These are phyloP conservation scores for Cercospora beticola DNA, from an alignment of 2,329 filamentous ascomycete species.

Conservation along the genomic window DNA sequence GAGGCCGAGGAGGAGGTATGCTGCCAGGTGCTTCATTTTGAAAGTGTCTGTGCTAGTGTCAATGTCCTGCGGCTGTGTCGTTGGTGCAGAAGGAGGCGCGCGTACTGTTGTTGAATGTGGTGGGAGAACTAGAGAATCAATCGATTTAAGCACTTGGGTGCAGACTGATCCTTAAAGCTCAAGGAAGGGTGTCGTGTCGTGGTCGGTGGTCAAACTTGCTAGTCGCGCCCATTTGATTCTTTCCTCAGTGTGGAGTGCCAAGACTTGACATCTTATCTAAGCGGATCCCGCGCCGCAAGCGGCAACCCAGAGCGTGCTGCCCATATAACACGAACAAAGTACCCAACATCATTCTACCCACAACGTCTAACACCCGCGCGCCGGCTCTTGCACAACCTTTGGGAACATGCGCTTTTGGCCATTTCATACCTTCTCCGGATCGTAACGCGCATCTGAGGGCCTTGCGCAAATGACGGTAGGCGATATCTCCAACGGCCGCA, in stretches of 20 bases:
- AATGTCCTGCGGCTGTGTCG: conserved; percentile 6
- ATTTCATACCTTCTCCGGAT: background rate
- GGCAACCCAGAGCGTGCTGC: conserved; percentile 1
- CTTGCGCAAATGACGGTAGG: conserved; percentile 23
- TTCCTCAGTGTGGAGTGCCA: conserved; percentile 8
- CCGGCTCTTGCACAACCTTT: background rate
- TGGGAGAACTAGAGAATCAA: conserved; percentile 85
- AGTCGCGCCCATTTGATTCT: conserved; percentile 7
- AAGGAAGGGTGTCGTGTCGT: conserved; percentile 22
- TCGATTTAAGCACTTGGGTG: conserved; percentile 98
- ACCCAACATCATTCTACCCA: background rate
- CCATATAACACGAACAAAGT: conserved; percentile 2
- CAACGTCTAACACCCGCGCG: background rate
- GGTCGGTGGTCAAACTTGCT: conserved; percentile 1
- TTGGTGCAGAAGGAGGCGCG: background rate
- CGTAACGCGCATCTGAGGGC: conserved; percentile 2
- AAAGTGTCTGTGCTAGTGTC: conserved; percentile 28
- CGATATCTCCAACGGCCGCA: background rate
- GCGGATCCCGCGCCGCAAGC: conserved; percentile 1
- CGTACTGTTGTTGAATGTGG: conserved; percentile 26
- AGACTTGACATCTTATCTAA: conserved; percentile 3
- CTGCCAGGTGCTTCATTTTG: conserved; percentile 99
- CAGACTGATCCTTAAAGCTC: conserved; percentile 99
- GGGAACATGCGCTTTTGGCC: conserved; percentile 1
- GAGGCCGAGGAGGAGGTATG: conserved; percentile 95